Evolutionary conservation across 345 rosid genomes (phyloP), one percentile per base, ranked within the genome.

Genomic region (Murraya paniculata): DNA sequence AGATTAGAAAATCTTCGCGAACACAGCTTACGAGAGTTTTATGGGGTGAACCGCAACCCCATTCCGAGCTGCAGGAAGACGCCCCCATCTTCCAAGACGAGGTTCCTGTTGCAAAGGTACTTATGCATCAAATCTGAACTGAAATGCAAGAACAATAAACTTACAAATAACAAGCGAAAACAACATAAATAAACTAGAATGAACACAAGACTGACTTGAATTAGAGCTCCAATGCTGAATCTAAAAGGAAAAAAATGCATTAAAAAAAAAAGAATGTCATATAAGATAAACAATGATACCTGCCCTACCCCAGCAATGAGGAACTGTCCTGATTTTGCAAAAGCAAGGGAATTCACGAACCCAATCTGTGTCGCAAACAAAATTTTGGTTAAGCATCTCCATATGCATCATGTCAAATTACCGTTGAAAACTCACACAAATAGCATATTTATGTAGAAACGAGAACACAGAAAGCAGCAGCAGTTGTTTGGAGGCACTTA

Each of bases 31-130:
- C 19, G 88, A 82, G 78, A 88, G 88, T 81, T 86, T 87, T 41
- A 97, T 77, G 48, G 85, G 85, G 64, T 91, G 99, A 72, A 97
- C 70, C n/a, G 89, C 87, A 16, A 97, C 97, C 3, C 99, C 98
- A 76, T 94, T 94, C 73, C 73, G 85, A 3, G 97, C 98, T 57
- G 83, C 77, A 3, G 89, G 82, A 75, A 78, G 55, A 38, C 77
- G 82, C 13, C 95, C 98, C 98, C 98, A 97, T 84, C 98, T 87
- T 82, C 99, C 99, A 9, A 97, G 88, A 22, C 98, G 92, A 2
- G 98, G 94, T 82, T 97, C 99, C 99, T 94, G 88, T 68, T 45
- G 68, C 64, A 77, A 6, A 13, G 9, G 74, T 71, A 77, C 70
- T 7, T 75, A 75, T 68, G 30, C 53, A 68, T 68, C 50, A 68